Conservation (phyloP, 1,284 basidiomycete genomes). For the Puccinia coronata region DNA sequence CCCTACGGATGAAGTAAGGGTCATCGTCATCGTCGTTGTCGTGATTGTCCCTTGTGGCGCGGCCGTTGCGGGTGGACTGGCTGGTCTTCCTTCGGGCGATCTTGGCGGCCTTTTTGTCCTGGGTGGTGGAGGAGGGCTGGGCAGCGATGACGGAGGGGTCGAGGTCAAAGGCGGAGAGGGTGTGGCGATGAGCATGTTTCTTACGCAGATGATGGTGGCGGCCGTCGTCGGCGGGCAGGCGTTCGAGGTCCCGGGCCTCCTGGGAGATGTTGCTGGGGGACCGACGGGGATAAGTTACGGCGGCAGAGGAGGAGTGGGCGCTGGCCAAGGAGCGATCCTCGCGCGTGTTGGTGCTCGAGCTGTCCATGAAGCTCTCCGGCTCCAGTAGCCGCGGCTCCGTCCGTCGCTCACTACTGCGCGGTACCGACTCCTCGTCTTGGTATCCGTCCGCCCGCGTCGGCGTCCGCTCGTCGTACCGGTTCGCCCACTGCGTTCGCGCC, state of each 20-base stretch:
- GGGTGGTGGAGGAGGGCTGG: not conserved
- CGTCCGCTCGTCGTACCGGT: constrained; percentile 43
- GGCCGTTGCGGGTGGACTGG: not conserved
- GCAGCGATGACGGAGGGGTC: not conserved
- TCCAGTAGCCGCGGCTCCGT: not conserved
- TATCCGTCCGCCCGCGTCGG: constrained; percentile 38
- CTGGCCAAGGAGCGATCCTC: not conserved
- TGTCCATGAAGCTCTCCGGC: not conserved
- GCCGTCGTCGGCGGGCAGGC: not conserved
- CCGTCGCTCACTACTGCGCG: not conserved
- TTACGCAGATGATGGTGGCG: not conserved
- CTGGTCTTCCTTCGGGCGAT: not conserved
- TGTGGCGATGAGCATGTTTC: not conserved
- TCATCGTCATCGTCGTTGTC: not conserved
- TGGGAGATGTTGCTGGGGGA: not conserved
- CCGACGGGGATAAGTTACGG: too few species aligned
- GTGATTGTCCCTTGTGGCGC: not conserved
- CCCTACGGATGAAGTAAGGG: not conserved
- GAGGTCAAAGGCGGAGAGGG: not conserved
- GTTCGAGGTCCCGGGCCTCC: constrained; percentile 6
- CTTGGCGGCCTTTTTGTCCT: not conserved
- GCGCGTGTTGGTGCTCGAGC: not conserved
- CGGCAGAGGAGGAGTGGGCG: too few species aligned
- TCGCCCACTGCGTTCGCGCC: constrained; percentile 39
- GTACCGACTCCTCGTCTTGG: constrained; percentile 26